Base-by-base conservation (phyloP, 2,329 filamentous ascomycete species). In the Ceratocystis harringtonii region DNA sequence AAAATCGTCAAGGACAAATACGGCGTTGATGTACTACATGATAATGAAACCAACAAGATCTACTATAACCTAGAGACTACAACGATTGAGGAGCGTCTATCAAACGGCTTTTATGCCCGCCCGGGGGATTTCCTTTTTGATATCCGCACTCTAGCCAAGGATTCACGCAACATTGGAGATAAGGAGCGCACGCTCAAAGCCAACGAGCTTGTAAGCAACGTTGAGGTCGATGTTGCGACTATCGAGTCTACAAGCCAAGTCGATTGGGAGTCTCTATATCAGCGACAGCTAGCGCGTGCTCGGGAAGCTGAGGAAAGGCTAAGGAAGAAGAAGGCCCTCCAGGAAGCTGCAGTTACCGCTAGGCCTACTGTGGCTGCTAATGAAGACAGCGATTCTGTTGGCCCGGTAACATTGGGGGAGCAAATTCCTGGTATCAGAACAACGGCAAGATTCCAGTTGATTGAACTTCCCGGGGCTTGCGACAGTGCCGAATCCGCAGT, bases 11-110 rank as follows among this genome's bases (percentile, higher is more conserved):
- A 84, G 70, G 92, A 99, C 73, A 85, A 86, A 68, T 83, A 94
- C 69, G 92, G 88, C 7, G 84, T 88, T 10, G 80, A 84, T 50
- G 91, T 92, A 17, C 78, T 99, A 57, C 79, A 84, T 48, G 89
- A 97, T 69, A 85, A 84, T 4, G 81, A 81, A 1, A 89, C 85
- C 1, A 85, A 85, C 66, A 96, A 94, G 74, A 94, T 92, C 74
- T 97, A 87, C 74, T 97, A 96, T 78, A 99, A 99, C 70, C 79
- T 99, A 58, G 92, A 97, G 72, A 89, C 92, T 10, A 87, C 87
- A 2, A 92, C 88, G 0, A 96, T 99, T 64, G 94, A 99, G 76
- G 91, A 96, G 73, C 86, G 94, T n/a, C 79, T 99, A 43, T 95
- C 91, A 3, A 97, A 99, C 73, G 94, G 94, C 4, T 99, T 90